Evolutionary conservation across 352 stramenopile genomes (phyloP), one percentile per base, ranked within the genome.

Genomic region (Phytophthora meadii): DNA sequence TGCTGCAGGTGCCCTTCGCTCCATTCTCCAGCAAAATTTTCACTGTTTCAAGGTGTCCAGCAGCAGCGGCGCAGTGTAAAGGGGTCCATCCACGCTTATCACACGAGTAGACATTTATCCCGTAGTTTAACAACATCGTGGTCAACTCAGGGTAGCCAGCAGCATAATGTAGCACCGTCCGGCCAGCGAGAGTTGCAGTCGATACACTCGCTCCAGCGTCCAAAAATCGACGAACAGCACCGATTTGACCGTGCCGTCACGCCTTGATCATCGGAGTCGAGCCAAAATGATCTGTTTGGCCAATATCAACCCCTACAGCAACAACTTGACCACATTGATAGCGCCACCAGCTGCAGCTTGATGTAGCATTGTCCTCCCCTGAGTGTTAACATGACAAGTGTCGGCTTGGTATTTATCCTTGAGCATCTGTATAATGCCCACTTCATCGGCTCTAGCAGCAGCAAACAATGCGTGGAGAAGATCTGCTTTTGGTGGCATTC

Each of bases 31-130:
- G 9, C 22, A 69, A 10, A 5, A 36, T 4, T 10, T 59, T 15
- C 10, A 59, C 17, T n/a, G 30, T 15, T 9, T 32, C 4, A 14
- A 54, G 1, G 6, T 32, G 28, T 17, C 61, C 52, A 12, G 19
- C 12, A 10, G 52, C 45, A 1, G 53, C 52, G 37, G 61, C 52
- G 17, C 39, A 53, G 14, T 69, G 61, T 14, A 69, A 30, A 17
- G 53, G 42, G 10, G 61, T 64, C 61, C 52, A 64, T 0, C 53
- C 61, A 10, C 40, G 28, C 4, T 41, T 32, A 28, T 69, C 61
- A 14, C 36, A 45, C 11, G 34, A 45, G 5, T 63, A 25, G 2
- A 62, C 10, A 6, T 41, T 12, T 11, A 22, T 52, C 17, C 10
- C 15, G 14, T 51, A 9, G 28, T 9, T 34, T 8, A 34, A 34